Evolutionary conservation across 306 rosid species (phyloP), one percentile per base, ranked within the genome.

Genomic region (Corylus heterophylla): DNA sequence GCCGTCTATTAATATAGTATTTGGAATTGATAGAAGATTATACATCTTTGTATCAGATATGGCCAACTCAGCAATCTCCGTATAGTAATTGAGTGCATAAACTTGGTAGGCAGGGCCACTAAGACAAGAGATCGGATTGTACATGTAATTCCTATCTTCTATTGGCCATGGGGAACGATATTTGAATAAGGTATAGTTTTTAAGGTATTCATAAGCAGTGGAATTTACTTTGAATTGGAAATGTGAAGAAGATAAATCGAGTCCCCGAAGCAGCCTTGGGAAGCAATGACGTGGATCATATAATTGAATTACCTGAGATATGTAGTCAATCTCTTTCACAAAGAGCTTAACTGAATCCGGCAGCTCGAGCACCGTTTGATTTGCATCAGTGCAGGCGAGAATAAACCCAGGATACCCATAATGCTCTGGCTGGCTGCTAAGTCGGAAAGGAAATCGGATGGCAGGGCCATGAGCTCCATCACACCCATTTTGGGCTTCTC

Each of bases 371-470:
- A 42, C 9, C 10, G 81, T 67, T 0, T 66, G 25, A 7, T 70
- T 12, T 13, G 56, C 2, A 2, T 55, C 5, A 12, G 59, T 7
- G 37, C 81, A 14, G 13, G 44, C n/a, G n/a, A n/a, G n/a, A n/a
- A n/a, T 12, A 55, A 70, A 78, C 4, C 76, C 71, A 25, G 69
- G 69, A 70, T 39, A 44, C 54, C 71, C 76, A 16, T 71, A 44
- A 61, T 69, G 37, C 25, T 39, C 14, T 0, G 29, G 56, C 5
- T 3, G 47, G 55, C 47, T 5, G 12, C 58, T 73, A 3, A 67
- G 69, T 48, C 76, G 68, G 67, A 84, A 87, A 2, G 89, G 89
- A 61, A 87, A 81, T 42, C 52, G 5, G 62, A 87, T 63, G n/a
- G 2, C 12, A 0, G 74, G 80, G 14, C 84, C 80, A 49, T 47